Conservation (phyloP, 768 basidiomycete species). For the Tephrocybe sp. region DNA sequence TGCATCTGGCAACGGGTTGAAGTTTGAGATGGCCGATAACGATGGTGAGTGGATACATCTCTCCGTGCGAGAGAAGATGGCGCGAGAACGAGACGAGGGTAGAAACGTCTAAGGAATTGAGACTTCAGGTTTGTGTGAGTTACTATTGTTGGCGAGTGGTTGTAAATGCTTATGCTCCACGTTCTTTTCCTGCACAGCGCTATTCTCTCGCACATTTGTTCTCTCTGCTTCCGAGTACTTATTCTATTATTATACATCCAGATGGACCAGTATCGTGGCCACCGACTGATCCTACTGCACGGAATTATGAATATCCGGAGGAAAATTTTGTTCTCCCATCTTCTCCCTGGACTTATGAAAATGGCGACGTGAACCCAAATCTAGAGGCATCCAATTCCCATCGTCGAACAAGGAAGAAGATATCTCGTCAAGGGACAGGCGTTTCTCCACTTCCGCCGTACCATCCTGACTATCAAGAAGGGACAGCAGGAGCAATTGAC, state of each 20-base stretch:
- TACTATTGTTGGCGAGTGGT: neutral
- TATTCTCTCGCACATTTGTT: neutral
- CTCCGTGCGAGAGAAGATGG: conserved; percentile 19
- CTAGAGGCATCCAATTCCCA: conserved; percentile 63
- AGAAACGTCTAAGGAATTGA: conserved; percentile 19
- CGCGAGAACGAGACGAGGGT: conserved; percentile 19
- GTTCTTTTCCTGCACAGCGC: conserved; percentile 6
- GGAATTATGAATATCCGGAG: conserved; percentile 28
- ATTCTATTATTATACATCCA: conserved; percentile 12
- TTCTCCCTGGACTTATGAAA: conserved; percentile 87
- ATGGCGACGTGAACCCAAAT: conserved; percentile 71
- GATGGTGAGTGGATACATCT: conserved; percentile 75
- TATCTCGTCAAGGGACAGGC: conserved; percentile 24
- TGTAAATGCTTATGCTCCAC: conserved; percentile 18
- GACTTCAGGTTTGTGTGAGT: conserved; percentile 14
- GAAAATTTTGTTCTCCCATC: conserved; percentile 48
- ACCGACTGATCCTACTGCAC: conserved; percentile 60
- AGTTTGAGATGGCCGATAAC: conserved; percentile 67
- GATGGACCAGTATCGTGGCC: conserved; percentile 57
- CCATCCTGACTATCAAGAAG: conserved; percentile 66
- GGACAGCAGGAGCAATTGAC: conserved; percentile 21
- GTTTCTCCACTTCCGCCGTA: conserved; percentile 67
- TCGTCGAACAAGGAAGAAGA: conserved; percentile 20
- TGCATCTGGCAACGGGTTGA: conserved; percentile 71
- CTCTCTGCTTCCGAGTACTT: neutral